A percentile compares a stretch with the other conserved stretches of the same genome.
Evolutionary conservation across 2,329 filamentous ascomycete species (phyloP).

Genomic region (Trichoderma lentiforme): DNA sequence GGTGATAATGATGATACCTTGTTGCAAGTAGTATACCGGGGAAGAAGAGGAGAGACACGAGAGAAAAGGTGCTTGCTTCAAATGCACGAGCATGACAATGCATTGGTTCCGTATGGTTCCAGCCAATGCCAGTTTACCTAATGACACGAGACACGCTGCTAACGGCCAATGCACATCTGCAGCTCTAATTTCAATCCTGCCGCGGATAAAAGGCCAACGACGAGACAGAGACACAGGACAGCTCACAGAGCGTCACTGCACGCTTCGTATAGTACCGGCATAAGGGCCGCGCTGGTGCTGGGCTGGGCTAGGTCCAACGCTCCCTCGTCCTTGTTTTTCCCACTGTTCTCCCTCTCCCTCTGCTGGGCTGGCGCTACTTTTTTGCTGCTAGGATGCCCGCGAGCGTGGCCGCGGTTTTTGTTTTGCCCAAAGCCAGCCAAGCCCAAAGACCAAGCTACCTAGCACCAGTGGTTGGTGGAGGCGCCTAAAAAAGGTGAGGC

Average conservation of each 20-base stretch:
- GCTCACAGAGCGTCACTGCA: background rate
- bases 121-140: background rate
- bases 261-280: background rate
- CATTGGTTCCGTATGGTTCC: background rate
- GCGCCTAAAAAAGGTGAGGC: slow-evolving; percentile 10
- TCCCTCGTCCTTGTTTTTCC: background rate
- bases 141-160: background rate
- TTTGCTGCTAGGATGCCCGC: background rate
- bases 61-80: background rate
- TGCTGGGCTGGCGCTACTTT: background rate
- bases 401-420: background rate
- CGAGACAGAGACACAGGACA: background rate
- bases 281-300: background rate
- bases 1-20: too few species aligned
- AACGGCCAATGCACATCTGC: background rate
- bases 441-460: background rate
- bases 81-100: background rate
- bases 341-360: background rate
- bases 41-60: too few species aligned
- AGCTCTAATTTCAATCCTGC: background rate
- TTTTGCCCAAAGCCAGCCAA: background rate
- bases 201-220: background rate
- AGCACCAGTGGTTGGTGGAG: background rate
- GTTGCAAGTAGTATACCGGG: too few species aligned
- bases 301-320: background rate